Conservation (phyloP, 2,329 filamentous ascomycete genomes). For the Sphaerulina musiva region DNA sequence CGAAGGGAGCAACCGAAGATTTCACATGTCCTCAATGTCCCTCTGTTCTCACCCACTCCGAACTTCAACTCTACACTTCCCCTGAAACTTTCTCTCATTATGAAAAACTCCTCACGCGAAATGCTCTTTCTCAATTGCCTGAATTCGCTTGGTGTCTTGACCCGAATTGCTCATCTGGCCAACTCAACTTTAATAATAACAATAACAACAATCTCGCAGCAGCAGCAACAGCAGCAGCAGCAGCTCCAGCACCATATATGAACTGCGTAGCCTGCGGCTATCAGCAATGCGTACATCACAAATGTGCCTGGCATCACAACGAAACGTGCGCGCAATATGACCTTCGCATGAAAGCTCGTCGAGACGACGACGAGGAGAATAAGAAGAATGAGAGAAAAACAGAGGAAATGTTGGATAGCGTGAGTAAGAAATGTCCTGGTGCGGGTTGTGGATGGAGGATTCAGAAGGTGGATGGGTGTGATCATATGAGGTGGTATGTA, state of each 20-base stretch:
- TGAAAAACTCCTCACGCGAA: conserved; percentile 41
- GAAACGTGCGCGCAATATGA: conserved; percentile 39
- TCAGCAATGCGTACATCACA: conserved; percentile 35
- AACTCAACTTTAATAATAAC: conserved; percentile 39
- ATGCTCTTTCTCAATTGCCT: conserved; percentile 39
- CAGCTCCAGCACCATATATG: conserved; percentile 34
- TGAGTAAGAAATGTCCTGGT: conserved; percentile 37
- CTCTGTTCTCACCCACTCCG: conserved; percentile 38
- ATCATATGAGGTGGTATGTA: conserved; percentile 30
- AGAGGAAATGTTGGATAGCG: conserved; percentile 28
- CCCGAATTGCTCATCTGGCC: conserved; percentile 47
- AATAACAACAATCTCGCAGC: no score
- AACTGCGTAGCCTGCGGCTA: conserved; percentile 34
- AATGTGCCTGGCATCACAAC: conserved; percentile 34
- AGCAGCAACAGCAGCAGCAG: no score
- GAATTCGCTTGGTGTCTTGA: conserved; percentile 51
- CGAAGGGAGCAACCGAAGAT: conserved; percentile 43
- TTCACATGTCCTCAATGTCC: conserved; percentile 51
- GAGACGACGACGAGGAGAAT: conserved; percentile 16
- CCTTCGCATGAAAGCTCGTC: conserved; percentile 22
- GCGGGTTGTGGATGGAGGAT: conserved; percentile 34
- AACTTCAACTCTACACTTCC: conserved; percentile 44
- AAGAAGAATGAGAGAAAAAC: conserved; percentile 8
- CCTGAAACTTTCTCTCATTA: conserved; percentile 43
- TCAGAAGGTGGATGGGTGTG: conserved; percentile 38